Conservation (phyloP, 2,329 filamentous ascomycete species). For the Proliferodiscus dingleyae region DNA sequence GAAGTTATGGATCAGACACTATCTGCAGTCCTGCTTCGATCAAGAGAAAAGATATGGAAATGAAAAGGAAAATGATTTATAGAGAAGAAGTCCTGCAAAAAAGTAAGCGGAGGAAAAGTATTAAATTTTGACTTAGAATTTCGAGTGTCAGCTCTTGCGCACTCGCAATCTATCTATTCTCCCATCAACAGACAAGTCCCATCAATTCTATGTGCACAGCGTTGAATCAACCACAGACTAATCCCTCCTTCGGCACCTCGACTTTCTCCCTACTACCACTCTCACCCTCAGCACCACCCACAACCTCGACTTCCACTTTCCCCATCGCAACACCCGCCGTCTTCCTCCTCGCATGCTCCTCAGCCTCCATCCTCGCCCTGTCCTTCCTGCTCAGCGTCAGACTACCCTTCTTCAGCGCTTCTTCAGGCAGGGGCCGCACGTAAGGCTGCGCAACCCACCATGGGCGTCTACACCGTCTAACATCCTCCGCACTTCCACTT, state of each 20-base stretch:
- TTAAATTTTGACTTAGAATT: no score
- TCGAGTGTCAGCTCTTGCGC: conserved; percentile 20
- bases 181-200: background rate
- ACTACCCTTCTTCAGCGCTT: conserved; percentile 78
- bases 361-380: conserved; percentile 38
- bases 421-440: conserved; percentile 77
- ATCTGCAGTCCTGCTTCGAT: no score
- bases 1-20: no score
- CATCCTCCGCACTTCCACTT: conserved; percentile 61
- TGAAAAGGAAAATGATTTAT: no score
- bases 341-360: background rate
- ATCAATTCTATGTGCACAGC: no score
- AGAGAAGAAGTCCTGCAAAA: no score
- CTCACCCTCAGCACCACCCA: conserved; percentile 10
- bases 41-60: no score
- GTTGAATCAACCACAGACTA: conserved; percentile 21
- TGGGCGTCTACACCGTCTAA: conserved; percentile 70
- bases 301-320: conserved; percentile 10
- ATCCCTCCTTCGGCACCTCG: conserved; percentile 24
- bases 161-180: conserved; percentile 4
- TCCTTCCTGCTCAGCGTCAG: conserved; percentile 70
- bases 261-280: conserved; percentile 13
- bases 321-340: background rate
- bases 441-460: conserved; percentile 92
- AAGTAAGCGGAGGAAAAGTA: no score